Evolutionary conservation across 495 filamentous ascomycete genomes (phyloP).

Genomic region (Hyaloscypha variabilis): DNA sequence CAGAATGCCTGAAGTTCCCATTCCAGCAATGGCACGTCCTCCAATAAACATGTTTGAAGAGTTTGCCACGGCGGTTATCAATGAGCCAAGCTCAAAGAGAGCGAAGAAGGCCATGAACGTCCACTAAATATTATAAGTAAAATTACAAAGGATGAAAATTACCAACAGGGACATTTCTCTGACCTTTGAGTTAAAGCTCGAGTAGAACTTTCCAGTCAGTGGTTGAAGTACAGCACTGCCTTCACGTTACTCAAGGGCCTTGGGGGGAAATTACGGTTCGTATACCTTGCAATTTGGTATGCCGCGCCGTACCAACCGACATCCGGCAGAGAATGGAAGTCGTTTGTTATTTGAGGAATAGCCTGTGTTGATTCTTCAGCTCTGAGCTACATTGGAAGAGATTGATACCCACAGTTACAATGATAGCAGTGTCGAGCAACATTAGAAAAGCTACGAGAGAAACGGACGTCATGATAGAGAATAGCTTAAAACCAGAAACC

Average conservation of each 20-base stretch:
- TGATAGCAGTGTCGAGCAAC: constrained; percentile 52
- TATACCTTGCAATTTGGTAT: constrained; percentile 45
- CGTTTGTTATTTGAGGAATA: constrained; percentile 42
- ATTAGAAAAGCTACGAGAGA: constrained; percentile 48
- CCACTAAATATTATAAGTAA: constrained; percentile 32
- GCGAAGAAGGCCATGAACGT: constrained; percentile 47
- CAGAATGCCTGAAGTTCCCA: constrained; percentile 49
- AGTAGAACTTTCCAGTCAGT: constrained; percentile 49
- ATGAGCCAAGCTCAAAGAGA: constrained; percentile 55
- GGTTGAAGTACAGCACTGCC: constrained; percentile 46
- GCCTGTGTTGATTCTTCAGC: constrained; percentile 31
- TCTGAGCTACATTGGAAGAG: neutral
- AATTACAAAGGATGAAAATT: neutral
- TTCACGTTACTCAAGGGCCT: neutral
- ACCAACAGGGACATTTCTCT: neutral
- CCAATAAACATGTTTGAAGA: constrained; percentile 56
- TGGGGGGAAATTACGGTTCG: constrained; percentile 28
- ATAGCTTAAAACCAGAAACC: constrained; percentile 38
- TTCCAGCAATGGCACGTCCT: constrained; percentile 56
- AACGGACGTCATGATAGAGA: constrained; percentile 32
- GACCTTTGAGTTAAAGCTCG: constrained; percentile 46
- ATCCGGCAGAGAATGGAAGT: constrained; percentile 47
- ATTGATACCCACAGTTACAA: constrained; percentile 45
- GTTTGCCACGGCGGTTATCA: constrained; percentile 54
- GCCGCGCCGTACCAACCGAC: constrained; percentile 56